Base-by-base conservation (phyloP, 169 alveolate genomes). In the Eimeria praecox region DNA sequence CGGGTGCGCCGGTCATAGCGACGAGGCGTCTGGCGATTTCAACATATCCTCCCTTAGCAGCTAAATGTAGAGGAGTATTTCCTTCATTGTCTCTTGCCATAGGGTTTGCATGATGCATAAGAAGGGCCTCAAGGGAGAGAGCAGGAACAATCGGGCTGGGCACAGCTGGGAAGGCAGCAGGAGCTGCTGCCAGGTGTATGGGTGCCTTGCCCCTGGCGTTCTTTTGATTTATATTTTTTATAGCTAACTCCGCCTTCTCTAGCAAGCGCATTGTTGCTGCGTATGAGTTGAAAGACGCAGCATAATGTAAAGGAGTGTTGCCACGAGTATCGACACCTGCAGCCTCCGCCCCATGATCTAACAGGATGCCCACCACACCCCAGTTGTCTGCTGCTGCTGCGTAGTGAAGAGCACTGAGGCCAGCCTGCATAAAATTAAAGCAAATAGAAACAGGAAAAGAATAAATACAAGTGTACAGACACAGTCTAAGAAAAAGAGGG, bases 271-370 rank as follows among this genome's bases (percentile, higher is more conserved):
- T 4, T 2, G 89, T 38, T 27, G 95, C 64, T 27, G 62, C 46
- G 59, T 44, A 44, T 8, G 95, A 77, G 75, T 92, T 92, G 59
- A 92, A 92, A 1, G 87, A 66, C 4, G 95, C 95, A 22, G 95
- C 95, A 91, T 92, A 92, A 83, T 92, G 95, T 59, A 92, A 75
- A 59, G 95, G 82, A 24, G 95, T 92, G 87, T 92, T 92, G 8
- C 95, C 95, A 3, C 87, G 92, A 27, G 71, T 30, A 49, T 92
- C 95, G 18, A 27, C 73, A 6, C 73, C 83, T 40, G 59, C 54
- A 27, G 87, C 88, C 1, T 14, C 75, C 38, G 95, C 95, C 16
- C 92, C 92, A 71, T 73, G 92, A 46, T 80, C 78, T 86, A 92
- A 33, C 44, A 92, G 92, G 0, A 80, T 71, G 44, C 89, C 42